phyloP scores from a whole-genome alignment of 805 yeast genomes.

The Yamadazyma akitaensis region DNA sequence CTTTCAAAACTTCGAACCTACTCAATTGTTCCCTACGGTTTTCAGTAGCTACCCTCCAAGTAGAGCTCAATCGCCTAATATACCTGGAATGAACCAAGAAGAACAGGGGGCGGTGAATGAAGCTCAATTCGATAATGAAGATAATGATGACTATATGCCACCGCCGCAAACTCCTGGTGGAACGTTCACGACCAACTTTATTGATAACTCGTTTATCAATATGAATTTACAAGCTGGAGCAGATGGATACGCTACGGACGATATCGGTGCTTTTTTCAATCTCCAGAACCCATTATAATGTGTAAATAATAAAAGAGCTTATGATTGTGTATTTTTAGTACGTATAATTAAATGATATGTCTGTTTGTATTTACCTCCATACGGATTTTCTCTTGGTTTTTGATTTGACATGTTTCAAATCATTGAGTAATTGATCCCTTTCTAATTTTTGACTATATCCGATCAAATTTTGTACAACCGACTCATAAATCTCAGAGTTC shows the following conservation, averaged over 20 bases:
- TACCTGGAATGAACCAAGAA: slow-evolving; percentile 3
- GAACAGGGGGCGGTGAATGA: neutral
- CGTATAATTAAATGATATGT: neutral
- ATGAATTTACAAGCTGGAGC: slow-evolving; percentile 41
- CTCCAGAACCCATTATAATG: slow-evolving; percentile 14
- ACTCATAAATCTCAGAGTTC: slow-evolving; percentile 76
- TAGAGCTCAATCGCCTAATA: slow-evolving; percentile 34
- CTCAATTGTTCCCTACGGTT: slow-evolving; percentile 50
- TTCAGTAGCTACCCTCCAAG: slow-evolving; percentile 34
- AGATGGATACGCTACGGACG: slow-evolving; percentile 16
- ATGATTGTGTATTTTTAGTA: slow-evolving; percentile 1
- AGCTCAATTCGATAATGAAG: neutral
- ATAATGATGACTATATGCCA: slow-evolving; percentile 1
- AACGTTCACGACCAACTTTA: slow-evolving; percentile 32
- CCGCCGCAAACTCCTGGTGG: slow-evolving; percentile 25
- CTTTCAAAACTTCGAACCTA: slow-evolving; percentile 53
- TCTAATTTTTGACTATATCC: slow-evolving; percentile 85
- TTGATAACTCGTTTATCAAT: slow-evolving; percentile 39
- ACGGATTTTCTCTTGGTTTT: slow-evolving; percentile 11
- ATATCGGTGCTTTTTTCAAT: slow-evolving; percentile 28
- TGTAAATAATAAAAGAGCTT: neutral
- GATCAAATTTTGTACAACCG: slow-evolving; percentile 83
- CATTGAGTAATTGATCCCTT: slow-evolving; percentile 43
- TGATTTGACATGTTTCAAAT: slow-evolving; percentile 26
- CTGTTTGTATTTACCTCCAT: slow-evolving; percentile 7